Evolutionary conservation across 2,329 filamentous ascomycete species (phyloP), one percentile per base, ranked within the genome.

Genomic region (Piedraia hortae): DNA sequence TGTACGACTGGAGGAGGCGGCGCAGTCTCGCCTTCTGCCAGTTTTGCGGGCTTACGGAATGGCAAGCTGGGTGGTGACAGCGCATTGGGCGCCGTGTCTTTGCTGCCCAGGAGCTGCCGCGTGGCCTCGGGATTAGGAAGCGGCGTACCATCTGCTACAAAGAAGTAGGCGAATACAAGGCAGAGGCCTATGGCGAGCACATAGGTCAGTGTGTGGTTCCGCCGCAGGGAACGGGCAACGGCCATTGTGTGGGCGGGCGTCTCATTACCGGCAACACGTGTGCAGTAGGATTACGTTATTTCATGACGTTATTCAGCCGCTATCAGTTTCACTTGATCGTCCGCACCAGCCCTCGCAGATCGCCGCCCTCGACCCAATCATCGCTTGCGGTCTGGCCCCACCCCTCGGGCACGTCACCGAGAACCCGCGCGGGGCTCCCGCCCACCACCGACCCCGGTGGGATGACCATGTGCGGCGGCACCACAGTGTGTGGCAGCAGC

Each of bases 381-480:
- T 49, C 48, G 16, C 46, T 48, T 4, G 44, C 45, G 5, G 39
- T 43, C 22, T 48, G 47, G 14, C 54, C 48, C 46, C 49, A 49
- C 3, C 73, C 71, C 39, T 77, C 70, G 0, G 66, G 63, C 2
- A 88, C 58, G 48, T 89, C 77, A 1, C 73, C 77, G 3, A 89
- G 59, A 21, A 89, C 69, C 25, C 70, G 55, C 0, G 68, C 78
- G 1, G 78, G 78, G 38, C 62, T 54, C 0, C 78, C 78, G 0
- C 69, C 82, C n/a, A 97, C 78, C 24, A 93, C 62, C 24, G 69
- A 80, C 42, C 85, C 89, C 39, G 77, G 80, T 1, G 82, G 78
- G 24, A 93, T 71, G 12, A 93, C 75, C 67, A 88, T 89, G 28
- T 77, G 71, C 0, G 71, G 56, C 2, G 85, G 73, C 4, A 97